Conservation (phyloP, 768 basidiomycete species). For the Mycena vulgaris region DNA sequence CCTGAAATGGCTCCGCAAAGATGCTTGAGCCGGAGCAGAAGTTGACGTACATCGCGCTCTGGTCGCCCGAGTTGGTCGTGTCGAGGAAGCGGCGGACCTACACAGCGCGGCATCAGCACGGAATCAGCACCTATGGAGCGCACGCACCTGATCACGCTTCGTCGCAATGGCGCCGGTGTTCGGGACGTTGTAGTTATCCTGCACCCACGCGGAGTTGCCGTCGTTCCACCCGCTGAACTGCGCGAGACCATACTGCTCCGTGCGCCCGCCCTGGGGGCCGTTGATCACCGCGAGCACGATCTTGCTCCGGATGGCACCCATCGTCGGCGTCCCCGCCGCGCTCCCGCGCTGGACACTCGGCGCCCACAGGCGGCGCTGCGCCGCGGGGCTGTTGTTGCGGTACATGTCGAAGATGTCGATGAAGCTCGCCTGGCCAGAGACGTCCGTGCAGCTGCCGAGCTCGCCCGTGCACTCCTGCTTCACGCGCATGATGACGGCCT, state of each 20-base stretch:
- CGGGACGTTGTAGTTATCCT: conserved; percentile 35
- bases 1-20: conserved; percentile 24
- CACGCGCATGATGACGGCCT: conserved; percentile 31
- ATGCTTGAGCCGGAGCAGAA: conserved; percentile 30
- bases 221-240: conserved; percentile 36
- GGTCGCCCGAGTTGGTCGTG: conserved; percentile 26
- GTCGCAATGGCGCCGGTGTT: conserved; percentile 33
- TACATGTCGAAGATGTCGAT: conserved; percentile 34
- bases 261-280: conserved; percentile 22
- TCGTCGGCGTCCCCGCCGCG: conserved; percentile 17
- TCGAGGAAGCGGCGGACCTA: conserved; percentile 39
- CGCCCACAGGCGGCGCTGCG: conserved; percentile 1
- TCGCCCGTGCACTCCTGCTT: conserved; percentile 35
- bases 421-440: conserved; percentile 27
- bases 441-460: conserved; percentile 33
- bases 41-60: conserved; percentile 31
- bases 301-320: conserved; percentile 28
- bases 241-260: conserved; percentile 29
- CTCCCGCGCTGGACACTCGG: conserved; percentile 17
- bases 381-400: conserved; percentile 24
- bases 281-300: conserved; percentile 28
- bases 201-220: conserved; percentile 32
- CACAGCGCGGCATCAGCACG: neutral
- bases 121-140: neutral
- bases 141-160: conserved; percentile 33